Conservation (phyloP, 116 monocot species). For the Iris pallida region DNA sequence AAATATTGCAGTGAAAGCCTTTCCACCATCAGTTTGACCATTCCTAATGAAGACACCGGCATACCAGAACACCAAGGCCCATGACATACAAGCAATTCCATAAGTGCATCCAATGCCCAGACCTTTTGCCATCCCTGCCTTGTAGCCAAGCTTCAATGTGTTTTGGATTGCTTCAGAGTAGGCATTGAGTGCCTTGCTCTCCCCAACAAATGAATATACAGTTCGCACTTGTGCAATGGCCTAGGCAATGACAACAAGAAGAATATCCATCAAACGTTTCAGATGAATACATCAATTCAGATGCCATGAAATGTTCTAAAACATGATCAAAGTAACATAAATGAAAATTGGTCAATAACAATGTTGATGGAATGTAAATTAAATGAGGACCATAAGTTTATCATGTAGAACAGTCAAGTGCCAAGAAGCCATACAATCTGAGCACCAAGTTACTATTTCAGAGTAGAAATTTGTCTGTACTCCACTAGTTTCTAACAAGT, state of each 20-base stretch:
- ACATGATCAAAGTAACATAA: no score
- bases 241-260: slow-evolving; percentile 16
- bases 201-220: slow-evolving; percentile 92
- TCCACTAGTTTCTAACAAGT: no score
- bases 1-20: slow-evolving; percentile 96
- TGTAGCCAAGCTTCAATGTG: slow-evolving; percentile 90
- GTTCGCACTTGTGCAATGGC: slow-evolving; percentile 95
- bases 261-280: background rate
- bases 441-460: no score
- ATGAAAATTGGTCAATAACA: no score
- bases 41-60: slow-evolving; percentile 93
- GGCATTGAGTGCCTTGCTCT: slow-evolving; percentile 64
- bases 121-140: slow-evolving; percentile 97
- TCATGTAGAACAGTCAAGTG: no score
- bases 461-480: no score
- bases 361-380: no score
- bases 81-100: slow-evolving; percentile 97
- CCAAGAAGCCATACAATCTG: no score
- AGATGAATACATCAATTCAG: background rate
- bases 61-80: slow-evolving; percentile 99
- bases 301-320: background rate
- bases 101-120: slow-evolving; percentile 95
- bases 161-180: slow-evolving; percentile 94
- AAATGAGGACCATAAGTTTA: no score
- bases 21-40: slow-evolving; percentile 95